Evolutionary conservation across 352 stramenopile species (phyloP), one percentile per base, ranked within the genome.

Genomic region (Globisporangium spiculum): DNA sequence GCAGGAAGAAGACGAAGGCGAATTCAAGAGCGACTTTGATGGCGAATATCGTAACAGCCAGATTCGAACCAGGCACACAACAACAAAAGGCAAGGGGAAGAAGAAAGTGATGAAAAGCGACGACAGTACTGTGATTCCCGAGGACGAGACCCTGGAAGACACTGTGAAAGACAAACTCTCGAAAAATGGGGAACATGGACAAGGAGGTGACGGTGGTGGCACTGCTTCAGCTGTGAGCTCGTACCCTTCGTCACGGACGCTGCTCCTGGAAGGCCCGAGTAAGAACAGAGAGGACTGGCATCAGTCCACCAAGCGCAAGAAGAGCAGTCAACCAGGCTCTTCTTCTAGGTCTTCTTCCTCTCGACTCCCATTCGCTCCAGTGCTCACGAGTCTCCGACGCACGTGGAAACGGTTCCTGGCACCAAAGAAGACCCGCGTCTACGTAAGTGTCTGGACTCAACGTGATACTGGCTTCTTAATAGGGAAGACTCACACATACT

Each of bases 341-440:
- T 27, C 56, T 30, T 30, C 24, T 1, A 32, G 30, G 30, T 44
- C 36, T 18, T 32, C 4, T 2, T 57, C 52, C 22, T 34, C 22
- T n/a, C 26, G 26, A 55, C 7, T 5, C 20, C 48, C 48, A 38
- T 22, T 60, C 14, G 12, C 55, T n/a, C 58, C 56, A 60, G 56
- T 71, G 66, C 63, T 75, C 60, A 69, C 66, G 12, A 38, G 55
- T 4, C 24, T 67, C 52, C 72, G 55, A 22, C 69, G 63, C 63
- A 34, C 44, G n/a, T 81, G 75, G 70, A 75, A 74, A 10, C 72
- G 64, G 26, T 78, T 76, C 69, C 38, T 76, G 14, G 24, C 60
- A 12, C 53, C 65, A 7, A 77, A 77, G 66, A 79, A 75, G 26
- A 71, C 74, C 16, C 76, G 76, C 7, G 68, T 83, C 54, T 79